Evolutionary conservation across 495 filamentous ascomycete species (phyloP).

Genomic region (Tricharina praecox): DNA sequence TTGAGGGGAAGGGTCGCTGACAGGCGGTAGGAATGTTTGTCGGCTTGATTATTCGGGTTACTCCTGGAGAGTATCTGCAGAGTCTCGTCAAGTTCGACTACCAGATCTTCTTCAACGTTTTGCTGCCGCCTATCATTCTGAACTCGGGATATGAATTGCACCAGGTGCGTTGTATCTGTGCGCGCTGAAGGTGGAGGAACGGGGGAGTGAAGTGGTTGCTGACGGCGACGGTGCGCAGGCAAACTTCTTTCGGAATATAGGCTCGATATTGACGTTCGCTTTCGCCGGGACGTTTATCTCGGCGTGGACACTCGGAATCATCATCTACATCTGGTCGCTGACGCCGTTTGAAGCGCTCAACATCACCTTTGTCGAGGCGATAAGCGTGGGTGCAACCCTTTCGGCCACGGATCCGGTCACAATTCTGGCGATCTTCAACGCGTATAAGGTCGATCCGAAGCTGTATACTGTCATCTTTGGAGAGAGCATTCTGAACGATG

Average conservation of each 20-base stretch:
- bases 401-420: slow-evolving; percentile 96
- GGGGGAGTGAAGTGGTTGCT: background rate
- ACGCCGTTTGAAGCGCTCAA: slow-evolving; percentile 71
- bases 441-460: slow-evolving; percentile 97
- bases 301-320: slow-evolving; percentile 69
- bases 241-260: slow-evolving; percentile 97
- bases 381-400: slow-evolving; percentile 86
- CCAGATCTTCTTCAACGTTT: slow-evolving; percentile 96
- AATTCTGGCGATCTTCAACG: slow-evolving; percentile 95
- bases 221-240: slow-evolving; percentile 31
- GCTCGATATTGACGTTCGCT: slow-evolving; percentile 94
- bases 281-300: slow-evolving; percentile 97
- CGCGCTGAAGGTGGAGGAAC: background rate
- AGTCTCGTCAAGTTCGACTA: slow-evolving; percentile 89
- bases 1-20: background rate
- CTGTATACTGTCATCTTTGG: slow-evolving; percentile 97
- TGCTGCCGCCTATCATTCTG: slow-evolving; percentile 91
- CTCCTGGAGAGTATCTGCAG: slow-evolving; percentile 61
- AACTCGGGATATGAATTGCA: slow-evolving; percentile 95
- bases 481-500: slow-evolving; percentile 94
- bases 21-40: slow-evolving; percentile 68
- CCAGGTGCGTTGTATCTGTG: slow-evolving; percentile 35
- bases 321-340: slow-evolving; percentile 75
- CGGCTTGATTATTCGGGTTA: slow-evolving; percentile 71
- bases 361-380: slow-evolving; percentile 81